Evolutionary conservation across 441 rosid genomes (phyloP), one percentile per base, ranked within the genome.

Genomic region (Jatropha podagrica): DNA sequence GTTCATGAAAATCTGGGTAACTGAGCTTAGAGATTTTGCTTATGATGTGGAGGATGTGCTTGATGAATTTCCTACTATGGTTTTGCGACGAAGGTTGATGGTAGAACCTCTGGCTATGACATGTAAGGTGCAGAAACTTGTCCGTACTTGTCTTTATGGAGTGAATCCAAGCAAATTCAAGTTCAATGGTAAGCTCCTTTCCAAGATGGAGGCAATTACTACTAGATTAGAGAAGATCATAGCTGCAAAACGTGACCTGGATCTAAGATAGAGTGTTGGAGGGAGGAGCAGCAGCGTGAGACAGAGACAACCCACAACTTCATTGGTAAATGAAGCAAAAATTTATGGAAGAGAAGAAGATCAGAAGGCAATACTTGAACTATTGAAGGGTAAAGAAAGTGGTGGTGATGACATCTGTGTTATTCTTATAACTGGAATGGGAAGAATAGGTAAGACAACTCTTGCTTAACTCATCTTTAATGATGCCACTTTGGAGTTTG

Each of bases 1-100:
- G 18, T 48, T n/a, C 4, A 72, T 76, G 32, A 58, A 76, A 54
- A 58, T 74, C 5, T 83, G 84, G 84, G 73, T 76, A 11, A n/a
- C 49, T 0, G 71, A 83, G 17, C 83, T 80, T 52, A 65, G 68
- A 65, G 68, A 78, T 51, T 71, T 83, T 70, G 82, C 77, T n/a
- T 74, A 74, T 12, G 86, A 83, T 5, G 59, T 60, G 3, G 78
- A 75, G 3, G 78, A 75, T 51, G 14, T 75, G 15, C 67, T 75
- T 32, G 78, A 76, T 52, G 78, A 58, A 63, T 65, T 83, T 68
- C n/a, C 72, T 20, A 59, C 71, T 2, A 65, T 32, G 23, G 74
- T 63, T 23, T 38, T 71, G 72, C 65, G 65, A 3, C 55, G 6
- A 26, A 65, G 62, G 32, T 38, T 69, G 59, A 0, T 17, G 9